A percentile compares a stretch with the other conserved stretches of the same genome.
Evolutionary conservation across 23 red algal species (phyloP).

Genomic region (Gracilaria gracilis): DNA sequence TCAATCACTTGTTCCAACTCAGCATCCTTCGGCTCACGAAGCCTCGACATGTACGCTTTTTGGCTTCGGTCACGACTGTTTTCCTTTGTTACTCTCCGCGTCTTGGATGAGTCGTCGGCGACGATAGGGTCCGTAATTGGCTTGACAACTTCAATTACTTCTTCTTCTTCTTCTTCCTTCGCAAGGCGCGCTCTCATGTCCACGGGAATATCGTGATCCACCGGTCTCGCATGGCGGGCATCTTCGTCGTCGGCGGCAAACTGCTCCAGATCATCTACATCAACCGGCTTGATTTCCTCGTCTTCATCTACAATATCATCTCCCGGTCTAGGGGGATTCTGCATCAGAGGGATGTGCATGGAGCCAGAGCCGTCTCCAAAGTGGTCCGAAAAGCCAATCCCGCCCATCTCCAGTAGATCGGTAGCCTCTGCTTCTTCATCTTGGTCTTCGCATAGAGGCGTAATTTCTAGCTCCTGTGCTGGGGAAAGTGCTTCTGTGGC

Average conservation of each 20-base stretch:
- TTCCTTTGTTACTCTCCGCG: not conserved
- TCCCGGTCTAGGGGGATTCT: conserved; percentile 41
- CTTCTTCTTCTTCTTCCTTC: conserved; percentile 47
- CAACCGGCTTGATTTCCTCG: conserved; percentile 68
- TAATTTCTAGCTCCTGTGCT: conserved; percentile 36
- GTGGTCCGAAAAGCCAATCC: conserved; percentile 38
- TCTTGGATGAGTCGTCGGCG: not conserved
- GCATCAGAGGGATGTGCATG: conserved; percentile 29
- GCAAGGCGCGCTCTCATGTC: conserved; percentile 45
- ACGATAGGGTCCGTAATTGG: not conserved
- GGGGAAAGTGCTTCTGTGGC: conserved; percentile 28
- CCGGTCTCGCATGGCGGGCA: conserved; percentile 42
- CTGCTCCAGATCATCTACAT: conserved; percentile 65
- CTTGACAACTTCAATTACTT: conserved; percentile 16
- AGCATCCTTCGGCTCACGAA: not conserved
- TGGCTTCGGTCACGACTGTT: conserved; percentile 33
- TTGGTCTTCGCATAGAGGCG: conserved; percentile 13
- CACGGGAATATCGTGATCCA: conserved; percentile 71
- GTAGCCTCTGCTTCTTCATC: conserved; percentile 72
- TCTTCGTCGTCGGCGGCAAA: conserved; percentile 77
- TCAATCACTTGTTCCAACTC: conserved; percentile 44
- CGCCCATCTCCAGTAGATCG: conserved; percentile 64
- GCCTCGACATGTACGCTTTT: conserved; percentile 36
- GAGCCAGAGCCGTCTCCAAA: conserved; percentile 16
- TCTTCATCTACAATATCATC: conserved; percentile 50